A percentile compares a stretch with the other conserved stretches of the same genome.
Evolutionary conservation across 805 yeast genomes (phyloP).

Genomic region (Hermanozyma aechmeae): DNA sequence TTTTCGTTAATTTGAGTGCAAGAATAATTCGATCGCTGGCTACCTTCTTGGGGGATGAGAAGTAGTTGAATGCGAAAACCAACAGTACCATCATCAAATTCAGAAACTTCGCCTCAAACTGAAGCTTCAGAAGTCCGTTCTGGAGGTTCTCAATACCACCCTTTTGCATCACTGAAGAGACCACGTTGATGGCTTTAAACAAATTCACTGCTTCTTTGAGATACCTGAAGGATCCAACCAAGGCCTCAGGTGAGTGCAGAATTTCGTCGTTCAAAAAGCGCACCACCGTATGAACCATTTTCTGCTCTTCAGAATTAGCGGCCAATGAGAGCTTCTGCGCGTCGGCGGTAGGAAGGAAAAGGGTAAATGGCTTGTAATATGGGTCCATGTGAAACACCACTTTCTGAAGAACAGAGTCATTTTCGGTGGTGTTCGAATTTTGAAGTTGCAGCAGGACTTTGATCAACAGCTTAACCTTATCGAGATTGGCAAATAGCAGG

Average conservation of each 20-base stretch:
- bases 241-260: conserved; percentile 5
- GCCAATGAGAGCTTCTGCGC: conserved; percentile 2
- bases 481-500: conserved; percentile 18
- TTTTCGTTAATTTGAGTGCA: conserved; percentile 17
- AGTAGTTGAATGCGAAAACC: conserved; percentile 20
- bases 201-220: conserved; percentile 23
- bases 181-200: conserved; percentile 13
- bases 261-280: conserved; percentile 16
- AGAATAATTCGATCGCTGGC: conserved; percentile 24
- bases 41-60: conserved; percentile 21
- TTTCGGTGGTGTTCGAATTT: conserved; percentile 16
- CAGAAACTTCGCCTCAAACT: conserved; percentile 22
- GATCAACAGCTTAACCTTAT: conserved; percentile 22
- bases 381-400: conserved; percentile 22
- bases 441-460: conserved; percentile 24
- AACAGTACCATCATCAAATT: conserved; percentile 23
- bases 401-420: conserved; percentile 17
- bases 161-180: conserved; percentile 8
- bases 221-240: conserved; percentile 25
- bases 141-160: conserved; percentile 3
- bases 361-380: conserved; percentile 6
- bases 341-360: conserved; percentile 7
- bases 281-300: conserved; percentile 11
- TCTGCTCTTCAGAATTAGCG: conserved; percentile 5
- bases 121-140: conserved; percentile 23